Conservation (phyloP, 768 basidiomycete species). For the Strobilomyces confusus region DNA sequence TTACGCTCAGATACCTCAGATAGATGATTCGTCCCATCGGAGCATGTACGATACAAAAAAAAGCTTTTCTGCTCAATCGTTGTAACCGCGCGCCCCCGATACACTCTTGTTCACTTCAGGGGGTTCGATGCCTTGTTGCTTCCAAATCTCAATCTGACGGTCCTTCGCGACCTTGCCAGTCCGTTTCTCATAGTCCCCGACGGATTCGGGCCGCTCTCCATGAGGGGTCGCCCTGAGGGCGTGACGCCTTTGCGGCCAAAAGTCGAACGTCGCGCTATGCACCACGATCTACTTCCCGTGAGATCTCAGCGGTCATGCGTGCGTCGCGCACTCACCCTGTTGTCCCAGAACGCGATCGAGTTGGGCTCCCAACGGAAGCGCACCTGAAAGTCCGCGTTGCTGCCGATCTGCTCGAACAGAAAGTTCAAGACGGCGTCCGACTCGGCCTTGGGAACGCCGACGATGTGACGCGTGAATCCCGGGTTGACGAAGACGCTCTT, state of each 20-base stretch:
- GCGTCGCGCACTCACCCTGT: constrained; percentile 47
- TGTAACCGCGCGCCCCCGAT: constrained; percentile 51
- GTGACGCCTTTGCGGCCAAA: constrained; percentile 74
- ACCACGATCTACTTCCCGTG: constrained; percentile 49
- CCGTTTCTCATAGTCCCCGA: constrained; percentile 60
- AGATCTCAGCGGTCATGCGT: neutral
- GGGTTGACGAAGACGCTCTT: constrained; percentile 83
- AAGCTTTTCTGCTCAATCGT: constrained; percentile 41
- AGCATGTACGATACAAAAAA: constrained; percentile 6
- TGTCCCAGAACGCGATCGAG: constrained; percentile 85
- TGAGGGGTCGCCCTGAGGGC: constrained; percentile 80
- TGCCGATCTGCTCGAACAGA: constrained; percentile 66
- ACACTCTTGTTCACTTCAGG: constrained; percentile 29
- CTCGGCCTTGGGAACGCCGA: constrained; percentile 77
- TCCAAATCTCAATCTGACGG: constrained; percentile 69
- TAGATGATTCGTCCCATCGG: neutral
- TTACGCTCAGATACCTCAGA: constrained; percentile 1
- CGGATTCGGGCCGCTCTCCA: constrained; percentile 73
- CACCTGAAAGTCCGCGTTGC: constrained; percentile 70
- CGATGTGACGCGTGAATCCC: constrained; percentile 76
- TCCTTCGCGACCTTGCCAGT: constrained; percentile 71
- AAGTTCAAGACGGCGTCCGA: constrained; percentile 70
- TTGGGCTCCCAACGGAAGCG: constrained; percentile 76
- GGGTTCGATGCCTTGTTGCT: constrained; percentile 53
- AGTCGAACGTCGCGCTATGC: constrained; percentile 81